Evolutionary conservation across 2,329 filamentous ascomycete species (phyloP).

Genomic region (Exutisphaerella laricina): DNA sequence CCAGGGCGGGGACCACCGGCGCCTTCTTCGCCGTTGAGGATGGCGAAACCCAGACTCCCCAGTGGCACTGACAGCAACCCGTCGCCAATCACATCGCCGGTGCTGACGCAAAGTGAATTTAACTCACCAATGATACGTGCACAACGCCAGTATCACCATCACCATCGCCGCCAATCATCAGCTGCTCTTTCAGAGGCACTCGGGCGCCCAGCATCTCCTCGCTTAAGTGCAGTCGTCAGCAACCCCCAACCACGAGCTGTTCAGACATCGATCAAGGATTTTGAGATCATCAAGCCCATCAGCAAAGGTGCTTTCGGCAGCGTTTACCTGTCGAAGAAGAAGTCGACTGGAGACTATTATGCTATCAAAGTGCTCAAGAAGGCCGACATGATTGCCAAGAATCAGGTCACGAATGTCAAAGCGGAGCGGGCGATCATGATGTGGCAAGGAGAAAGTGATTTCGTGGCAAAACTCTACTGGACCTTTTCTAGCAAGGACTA

Average conservation of each 20-base stretch:
- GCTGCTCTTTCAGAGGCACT: conserved; percentile 67
- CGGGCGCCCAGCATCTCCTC: conserved; percentile 69
- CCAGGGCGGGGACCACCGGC: conserved; percentile 68
- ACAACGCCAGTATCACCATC: conserved; percentile 47
- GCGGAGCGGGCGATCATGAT: conserved; percentile 99
- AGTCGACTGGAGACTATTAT: conserved; percentile 95
- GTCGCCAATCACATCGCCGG: conserved; percentile 85
- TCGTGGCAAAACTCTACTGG: conserved; percentile 98
- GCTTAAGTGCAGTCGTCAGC: conserved; percentile 66
- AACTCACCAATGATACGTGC: conserved; percentile 62
- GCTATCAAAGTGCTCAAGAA: conserved; percentile 99
- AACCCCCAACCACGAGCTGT: conserved; percentile 82
- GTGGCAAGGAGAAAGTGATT: conserved; percentile 99
- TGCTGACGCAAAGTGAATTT: conserved; percentile 76
- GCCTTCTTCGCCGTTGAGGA: conserved; percentile 72
- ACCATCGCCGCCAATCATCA: conserved; percentile 87
- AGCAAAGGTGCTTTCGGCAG: conserved; percentile 98
- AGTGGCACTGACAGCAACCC: conserved; percentile 59
- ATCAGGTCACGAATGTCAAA: conserved; percentile 98
- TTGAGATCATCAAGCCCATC: conserved; percentile 98
- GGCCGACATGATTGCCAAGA: conserved; percentile 99
- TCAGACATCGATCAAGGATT: conserved; percentile 96
- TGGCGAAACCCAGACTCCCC: conserved; percentile 70
- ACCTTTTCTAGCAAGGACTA: conserved; percentile 99
- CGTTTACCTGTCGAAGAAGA: conserved; percentile 97